phyloP scores from a whole-genome alignment of 176 grass and related monocot species.

The Neostapfia colusana region DNA sequence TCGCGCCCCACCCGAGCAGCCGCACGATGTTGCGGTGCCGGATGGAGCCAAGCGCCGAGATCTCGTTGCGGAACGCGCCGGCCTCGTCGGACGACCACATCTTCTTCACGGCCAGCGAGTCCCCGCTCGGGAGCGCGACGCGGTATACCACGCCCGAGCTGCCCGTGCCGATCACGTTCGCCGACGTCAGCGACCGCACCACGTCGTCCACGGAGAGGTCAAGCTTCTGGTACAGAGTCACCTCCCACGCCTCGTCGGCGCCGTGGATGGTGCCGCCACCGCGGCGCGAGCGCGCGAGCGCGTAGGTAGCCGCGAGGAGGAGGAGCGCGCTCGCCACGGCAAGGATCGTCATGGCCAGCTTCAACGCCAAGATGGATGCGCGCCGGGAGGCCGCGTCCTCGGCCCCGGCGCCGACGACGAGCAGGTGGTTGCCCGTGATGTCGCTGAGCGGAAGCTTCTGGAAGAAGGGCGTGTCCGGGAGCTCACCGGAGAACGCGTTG shows the following conservation, averaged over 20 bases:
- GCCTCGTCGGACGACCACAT: conserved; percentile 87
- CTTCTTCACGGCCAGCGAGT: conserved; percentile 83
- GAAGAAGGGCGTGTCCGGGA: conserved; percentile 87
- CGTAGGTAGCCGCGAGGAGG: conserved; percentile 57
- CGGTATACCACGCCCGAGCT: conserved; percentile 95
- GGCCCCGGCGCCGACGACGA: conserved; percentile 43
- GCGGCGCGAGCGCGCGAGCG: conserved; percentile 54
- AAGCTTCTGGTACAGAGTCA: conserved; percentile 93
- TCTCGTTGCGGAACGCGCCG: conserved; percentile 86
- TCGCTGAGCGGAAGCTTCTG: conserved; percentile 79
- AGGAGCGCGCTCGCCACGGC: conserved; percentile 53
- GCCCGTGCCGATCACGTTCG: conserved; percentile 86
- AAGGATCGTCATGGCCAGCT: conserved; percentile 75
- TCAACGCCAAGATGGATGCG: conserved; percentile 56
- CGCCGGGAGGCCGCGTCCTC: conserved; percentile 26
- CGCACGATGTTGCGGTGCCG: conserved; percentile 91
- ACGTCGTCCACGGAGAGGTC: conserved; percentile 79
- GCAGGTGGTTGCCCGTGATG: conserved; percentile 72
- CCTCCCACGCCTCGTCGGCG: conserved; percentile 60
- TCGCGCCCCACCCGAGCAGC: conserved; percentile 78
- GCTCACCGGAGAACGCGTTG: conserved; percentile 77
- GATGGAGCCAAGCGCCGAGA: conserved; percentile 72
- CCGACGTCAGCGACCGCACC: conserved; percentile 62
- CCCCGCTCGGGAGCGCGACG: conserved; percentile 52
- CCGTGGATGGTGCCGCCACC: not conserved